Conservation (phyloP, 2,329 filamentous ascomycete species). For the Aspergillus sergii region DNA sequence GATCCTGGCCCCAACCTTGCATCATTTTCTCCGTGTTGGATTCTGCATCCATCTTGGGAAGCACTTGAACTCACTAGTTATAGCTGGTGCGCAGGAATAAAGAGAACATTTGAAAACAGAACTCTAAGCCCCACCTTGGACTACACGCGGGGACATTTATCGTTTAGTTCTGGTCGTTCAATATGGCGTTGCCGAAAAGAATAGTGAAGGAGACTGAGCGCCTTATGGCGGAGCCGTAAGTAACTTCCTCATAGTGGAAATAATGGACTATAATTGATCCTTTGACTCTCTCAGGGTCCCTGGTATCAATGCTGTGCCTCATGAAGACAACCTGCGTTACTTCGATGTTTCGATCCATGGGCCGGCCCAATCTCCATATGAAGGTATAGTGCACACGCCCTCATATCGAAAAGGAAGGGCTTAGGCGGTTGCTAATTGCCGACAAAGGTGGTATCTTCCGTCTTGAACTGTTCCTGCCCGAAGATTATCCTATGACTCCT, state of each 20-base stretch:
- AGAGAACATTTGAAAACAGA: background rate
- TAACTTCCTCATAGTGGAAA: background rate
- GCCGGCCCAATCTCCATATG: slow-evolving; percentile 88
- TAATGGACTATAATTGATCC: slow-evolving; percentile 6
- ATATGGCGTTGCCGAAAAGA: slow-evolving; percentile 82
- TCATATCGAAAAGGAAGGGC: background rate
- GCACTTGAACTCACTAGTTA: background rate
- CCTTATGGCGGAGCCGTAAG: slow-evolving; percentile 93
- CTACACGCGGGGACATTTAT: slow-evolving; percentile 18
- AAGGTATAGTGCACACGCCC: slow-evolving; percentile 61
- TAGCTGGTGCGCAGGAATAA: background rate
- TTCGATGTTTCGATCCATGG: slow-evolving; percentile 98
- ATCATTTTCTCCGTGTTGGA: slow-evolving; percentile 3
- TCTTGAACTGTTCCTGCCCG: slow-evolving; percentile 94
- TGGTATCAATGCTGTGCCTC: slow-evolving; percentile 91
- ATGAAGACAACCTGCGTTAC: slow-evolving; percentile 96
- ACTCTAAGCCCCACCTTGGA: slow-evolving; percentile 12
- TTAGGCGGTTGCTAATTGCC: slow-evolving; percentile 8
- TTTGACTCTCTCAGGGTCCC: slow-evolving; percentile 67
- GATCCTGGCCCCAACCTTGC: background rate
- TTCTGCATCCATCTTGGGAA: background rate
- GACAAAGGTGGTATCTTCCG: slow-evolving; percentile 79
- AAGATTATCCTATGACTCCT: slow-evolving; percentile 99
- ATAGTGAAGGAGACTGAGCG: slow-evolving; percentile 99
- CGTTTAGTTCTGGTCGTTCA: slow-evolving; percentile 21